phyloP scores from a whole-genome alignment of 139 green algal genomes.

The Medakamo hakoo region DNA sequence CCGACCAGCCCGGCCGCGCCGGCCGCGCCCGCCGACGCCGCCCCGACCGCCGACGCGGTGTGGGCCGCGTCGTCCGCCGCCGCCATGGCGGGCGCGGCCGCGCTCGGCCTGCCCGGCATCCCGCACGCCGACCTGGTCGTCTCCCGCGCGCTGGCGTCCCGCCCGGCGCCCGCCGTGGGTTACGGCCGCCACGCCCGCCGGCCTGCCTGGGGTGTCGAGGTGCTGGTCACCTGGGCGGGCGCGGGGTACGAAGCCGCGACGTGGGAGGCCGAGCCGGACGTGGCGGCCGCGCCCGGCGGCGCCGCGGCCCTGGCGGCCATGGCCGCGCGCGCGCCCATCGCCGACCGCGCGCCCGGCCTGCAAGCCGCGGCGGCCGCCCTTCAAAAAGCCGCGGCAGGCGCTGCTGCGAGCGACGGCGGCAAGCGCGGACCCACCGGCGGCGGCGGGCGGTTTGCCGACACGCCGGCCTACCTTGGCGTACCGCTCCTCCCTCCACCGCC shows the following conservation, averaged over 20 bases:
- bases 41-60: no score
- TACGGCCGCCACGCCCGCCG: no score
- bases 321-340: constrained; percentile 22
- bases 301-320: constrained; percentile 43
- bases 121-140: not conserved
- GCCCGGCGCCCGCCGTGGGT: no score
- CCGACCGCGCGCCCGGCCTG: not conserved
- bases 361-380: constrained; percentile 24
- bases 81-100: no score
- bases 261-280: constrained; percentile 49
- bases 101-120: not conserved
- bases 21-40: no score
- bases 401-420: constrained; percentile 13
- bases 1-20: no score
- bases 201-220: constrained; percentile 20
- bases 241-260: constrained; percentile 64
- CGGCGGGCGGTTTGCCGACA: constrained; percentile 3
- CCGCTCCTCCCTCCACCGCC: not conserved
- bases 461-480: constrained; percentile 7
- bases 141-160: not conserved
- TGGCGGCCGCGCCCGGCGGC: constrained; percentile 31
- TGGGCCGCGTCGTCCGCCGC: no score
- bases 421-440: constrained; percentile 3
- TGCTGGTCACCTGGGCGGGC: constrained; percentile 66
- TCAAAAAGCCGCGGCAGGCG: constrained; percentile 10